Evolutionary conservation across 2,329 filamentous ascomycete genomes (phyloP).

Genomic region (Exophiala oligosperma): DNA sequence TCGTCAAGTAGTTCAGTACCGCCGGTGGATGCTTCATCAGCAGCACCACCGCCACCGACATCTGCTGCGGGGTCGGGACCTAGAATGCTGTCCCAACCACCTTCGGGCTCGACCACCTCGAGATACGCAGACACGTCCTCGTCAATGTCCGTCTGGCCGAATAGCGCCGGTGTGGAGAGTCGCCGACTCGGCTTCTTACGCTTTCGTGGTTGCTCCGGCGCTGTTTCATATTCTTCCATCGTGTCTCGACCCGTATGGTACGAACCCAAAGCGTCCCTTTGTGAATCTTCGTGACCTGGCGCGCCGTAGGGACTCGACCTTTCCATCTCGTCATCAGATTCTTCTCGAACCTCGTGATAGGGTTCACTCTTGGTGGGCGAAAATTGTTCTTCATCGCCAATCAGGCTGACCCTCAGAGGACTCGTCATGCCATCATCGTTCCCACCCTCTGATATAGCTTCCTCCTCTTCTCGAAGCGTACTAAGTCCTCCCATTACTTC

Average conservation of each 20-base stretch:
- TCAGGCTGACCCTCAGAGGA: not conserved
- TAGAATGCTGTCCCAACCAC: constrained; percentile 28
- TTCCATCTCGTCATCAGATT: not conserved
- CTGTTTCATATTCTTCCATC: constrained; percentile 19
- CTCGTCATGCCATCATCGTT: not conserved
- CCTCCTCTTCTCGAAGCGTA: not conserved
- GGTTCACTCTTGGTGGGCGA: not conserved
- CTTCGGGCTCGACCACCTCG: constrained; percentile 30
- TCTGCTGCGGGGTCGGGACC: not conserved
- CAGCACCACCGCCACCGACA: too few species aligned
- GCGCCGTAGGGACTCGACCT: not conserved
- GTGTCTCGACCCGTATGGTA: constrained; percentile 21
- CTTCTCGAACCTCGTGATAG: not conserved
- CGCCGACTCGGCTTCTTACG: not conserved
- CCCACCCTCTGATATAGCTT: not conserved
- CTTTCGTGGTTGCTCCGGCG: constrained; percentile 2
- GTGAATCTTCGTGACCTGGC: not conserved
- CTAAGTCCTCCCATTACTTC: not conserved
- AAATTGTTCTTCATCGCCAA: not conserved
- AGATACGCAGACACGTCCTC: constrained; percentile 16
- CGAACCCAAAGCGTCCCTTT: not conserved
- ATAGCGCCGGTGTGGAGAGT: constrained; percentile 18
- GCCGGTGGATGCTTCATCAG: too few species aligned
- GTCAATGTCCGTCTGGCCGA: constrained; percentile 2
- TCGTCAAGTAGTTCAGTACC: not conserved